Evolutionary conservation across 2,329 filamentous ascomycete species (phyloP).

Genomic region (Sporothrix humicola): DNA sequence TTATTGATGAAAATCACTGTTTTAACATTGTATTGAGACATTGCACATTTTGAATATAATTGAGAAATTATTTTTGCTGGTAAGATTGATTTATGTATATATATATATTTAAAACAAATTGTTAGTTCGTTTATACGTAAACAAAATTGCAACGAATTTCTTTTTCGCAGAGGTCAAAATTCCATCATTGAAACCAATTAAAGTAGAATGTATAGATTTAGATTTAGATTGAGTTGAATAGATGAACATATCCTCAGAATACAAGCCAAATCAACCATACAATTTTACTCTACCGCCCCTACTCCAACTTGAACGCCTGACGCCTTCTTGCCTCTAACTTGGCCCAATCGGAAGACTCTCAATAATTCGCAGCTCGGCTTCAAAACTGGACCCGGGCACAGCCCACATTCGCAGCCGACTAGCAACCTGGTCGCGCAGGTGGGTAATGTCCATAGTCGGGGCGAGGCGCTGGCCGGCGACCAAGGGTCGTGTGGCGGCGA

Average conservation of each 20-base stretch:
- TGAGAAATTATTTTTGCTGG: neutral
- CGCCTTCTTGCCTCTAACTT: neutral
- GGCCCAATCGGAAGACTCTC: constrained; percentile 32
- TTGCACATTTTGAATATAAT: neutral
- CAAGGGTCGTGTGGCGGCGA: constrained; percentile 22
- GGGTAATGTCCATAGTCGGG: constrained; percentile 38
- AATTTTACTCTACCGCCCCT: too few relatives aligned
- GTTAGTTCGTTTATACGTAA: too few relatives aligned
- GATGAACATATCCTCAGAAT: too few relatives aligned
- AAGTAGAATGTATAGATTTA: too few relatives aligned
- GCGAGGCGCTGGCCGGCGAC: neutral
- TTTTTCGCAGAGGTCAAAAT: too few relatives aligned
- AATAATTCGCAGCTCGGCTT: constrained; percentile 38
- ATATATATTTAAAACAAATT: too few relatives aligned
- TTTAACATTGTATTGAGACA: neutral
- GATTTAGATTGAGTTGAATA: too few relatives aligned
- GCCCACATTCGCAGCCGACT: constrained; percentile 45
- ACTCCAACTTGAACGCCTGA: neutral
- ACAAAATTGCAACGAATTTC: too few relatives aligned
- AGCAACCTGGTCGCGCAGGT: constrained; percentile 42
- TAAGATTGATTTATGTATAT: too few relatives aligned
- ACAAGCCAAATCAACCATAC: too few relatives aligned
- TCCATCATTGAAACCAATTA: too few relatives aligned
- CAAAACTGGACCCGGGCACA: constrained; percentile 44
- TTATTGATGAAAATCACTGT: neutral